Conservation (phyloP, 2,329 filamentous ascomycete genomes). For the Lecanicillium sp. region DNA sequence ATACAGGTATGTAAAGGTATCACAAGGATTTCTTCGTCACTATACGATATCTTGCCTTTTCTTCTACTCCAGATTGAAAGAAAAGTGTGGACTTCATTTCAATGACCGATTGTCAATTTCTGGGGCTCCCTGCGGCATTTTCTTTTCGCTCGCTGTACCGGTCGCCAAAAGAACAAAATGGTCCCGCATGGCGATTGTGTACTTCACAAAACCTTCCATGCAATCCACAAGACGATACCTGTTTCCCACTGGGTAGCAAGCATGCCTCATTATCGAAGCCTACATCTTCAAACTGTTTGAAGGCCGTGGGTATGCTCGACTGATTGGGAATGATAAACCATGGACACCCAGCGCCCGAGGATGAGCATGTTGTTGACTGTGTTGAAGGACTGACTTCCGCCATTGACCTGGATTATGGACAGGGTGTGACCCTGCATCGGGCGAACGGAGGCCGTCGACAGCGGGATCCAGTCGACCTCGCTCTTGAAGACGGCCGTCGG, state of each 20-base stretch:
- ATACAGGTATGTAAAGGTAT: too few relatives aligned
- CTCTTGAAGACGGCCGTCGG: constrained; percentile 63
- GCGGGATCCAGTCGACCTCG: constrained; percentile 65
- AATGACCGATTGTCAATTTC: too few relatives aligned
- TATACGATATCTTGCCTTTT: too few relatives aligned
- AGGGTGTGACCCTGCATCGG: constrained; percentile 62
- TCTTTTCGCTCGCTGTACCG: constrained; percentile 48
- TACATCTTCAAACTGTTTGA: constrained; percentile 49
- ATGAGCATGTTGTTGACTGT: constrained; percentile 60
- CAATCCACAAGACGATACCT: constrained; percentile 57
- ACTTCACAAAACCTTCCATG: constrained; percentile 67
- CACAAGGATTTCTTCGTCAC: too few relatives aligned
- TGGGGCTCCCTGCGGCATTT: too few relatives aligned
- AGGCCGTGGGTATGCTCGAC: constrained; percentile 56
- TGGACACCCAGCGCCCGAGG: constrained; percentile 63
- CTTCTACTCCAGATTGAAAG: too few relatives aligned
- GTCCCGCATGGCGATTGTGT: constrained; percentile 57
- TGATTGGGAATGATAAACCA: constrained; percentile 64
- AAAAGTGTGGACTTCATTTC: too few relatives aligned
- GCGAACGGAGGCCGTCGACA: constrained; percentile 54
- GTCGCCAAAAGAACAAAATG: constrained; percentile 57
- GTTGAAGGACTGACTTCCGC: constrained; percentile 63
- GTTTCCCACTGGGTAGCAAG: constrained; percentile 49
- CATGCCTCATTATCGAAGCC: constrained; percentile 42
- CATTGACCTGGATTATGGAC: constrained; percentile 55